phyloP scores from a whole-genome alignment of 2,329 filamentous ascomycete species.

The Bipolaris sorokiniana region DNA sequence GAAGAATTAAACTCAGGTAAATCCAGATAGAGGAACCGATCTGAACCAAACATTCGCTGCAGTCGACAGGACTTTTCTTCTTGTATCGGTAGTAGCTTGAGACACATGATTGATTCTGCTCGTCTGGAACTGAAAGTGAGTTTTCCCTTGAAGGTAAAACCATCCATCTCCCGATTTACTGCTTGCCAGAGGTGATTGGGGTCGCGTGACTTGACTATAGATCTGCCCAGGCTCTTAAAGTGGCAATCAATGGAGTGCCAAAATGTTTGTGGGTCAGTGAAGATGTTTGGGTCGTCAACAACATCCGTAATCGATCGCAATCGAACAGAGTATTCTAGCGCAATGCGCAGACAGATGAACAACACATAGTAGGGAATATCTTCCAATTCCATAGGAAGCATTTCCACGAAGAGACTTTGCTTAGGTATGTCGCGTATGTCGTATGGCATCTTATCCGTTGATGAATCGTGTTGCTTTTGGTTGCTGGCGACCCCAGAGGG shows the following conservation, averaged over 20 bases:
- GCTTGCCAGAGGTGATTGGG: constrained; percentile 35
- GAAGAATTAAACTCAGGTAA: constrained; percentile 38
- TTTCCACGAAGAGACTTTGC: constrained; percentile 38
- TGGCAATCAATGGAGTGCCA: constrained; percentile 24
- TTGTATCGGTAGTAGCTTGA: constrained; percentile 35
- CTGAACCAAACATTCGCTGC: constrained; percentile 47
- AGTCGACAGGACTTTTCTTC: constrained; percentile 45
- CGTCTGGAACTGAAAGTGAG: constrained; percentile 26
- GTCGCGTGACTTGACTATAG: constrained; percentile 15
- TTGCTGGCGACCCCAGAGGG: background rate
- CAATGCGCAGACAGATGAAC: constrained; percentile 43
- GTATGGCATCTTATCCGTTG: constrained; percentile 18
- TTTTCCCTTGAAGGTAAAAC: constrained; percentile 45
- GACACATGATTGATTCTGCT: constrained; percentile 31
- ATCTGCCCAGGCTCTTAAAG: background rate
- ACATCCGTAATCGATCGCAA: constrained; percentile 23
- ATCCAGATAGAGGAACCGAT: constrained; percentile 53
- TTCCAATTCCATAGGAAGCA: constrained; percentile 13
- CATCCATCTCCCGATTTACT: constrained; percentile 27
- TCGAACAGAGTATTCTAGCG: constrained; percentile 19
- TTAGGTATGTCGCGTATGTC: constrained; percentile 38
- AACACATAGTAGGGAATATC: constrained; percentile 39
- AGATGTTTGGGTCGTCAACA: constrained; percentile 13
- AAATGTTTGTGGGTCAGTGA: constrained; percentile 24
- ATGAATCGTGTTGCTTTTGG: background rate